phyloP scores from a whole-genome alignment of 2,329 filamentous ascomycete species.

The Penicillium rolfsii region DNA sequence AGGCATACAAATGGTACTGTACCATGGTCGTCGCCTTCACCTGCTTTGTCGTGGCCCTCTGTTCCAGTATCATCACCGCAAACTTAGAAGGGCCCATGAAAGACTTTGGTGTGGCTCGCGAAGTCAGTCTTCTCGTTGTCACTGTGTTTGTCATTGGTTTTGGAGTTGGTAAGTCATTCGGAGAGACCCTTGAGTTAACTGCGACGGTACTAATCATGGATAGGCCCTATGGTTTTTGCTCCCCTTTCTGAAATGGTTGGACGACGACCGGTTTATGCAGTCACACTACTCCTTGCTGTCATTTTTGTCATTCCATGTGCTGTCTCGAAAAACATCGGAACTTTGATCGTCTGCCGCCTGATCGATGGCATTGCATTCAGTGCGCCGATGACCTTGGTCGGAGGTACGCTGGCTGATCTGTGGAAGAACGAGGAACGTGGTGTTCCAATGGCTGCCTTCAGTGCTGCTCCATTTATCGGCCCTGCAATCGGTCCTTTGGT shows the following conservation, averaged over 20 bases:
- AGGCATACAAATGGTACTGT: slow-evolving; percentile 76
- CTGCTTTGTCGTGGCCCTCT: slow-evolving; percentile 74
- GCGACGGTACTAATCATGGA: slow-evolving; percentile 15
- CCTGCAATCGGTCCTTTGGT: slow-evolving; percentile 76
- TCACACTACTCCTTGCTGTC: slow-evolving; percentile 70
- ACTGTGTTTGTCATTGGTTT: slow-evolving; percentile 82
- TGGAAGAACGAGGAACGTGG: slow-evolving; percentile 83
- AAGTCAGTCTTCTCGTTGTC: slow-evolving; percentile 73
- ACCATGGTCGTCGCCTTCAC: slow-evolving; percentile 82
- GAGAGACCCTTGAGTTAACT: background rate
- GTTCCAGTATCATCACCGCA: slow-evolving; percentile 76
- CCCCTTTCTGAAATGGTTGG: slow-evolving; percentile 77
- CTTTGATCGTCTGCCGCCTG: slow-evolving; percentile 73
- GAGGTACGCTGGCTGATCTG: slow-evolving; percentile 80
- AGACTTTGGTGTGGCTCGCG: slow-evolving; percentile 69
- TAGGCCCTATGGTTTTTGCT: slow-evolving; percentile 76
- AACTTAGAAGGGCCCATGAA: slow-evolving; percentile 67
- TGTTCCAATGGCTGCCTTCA: slow-evolving; percentile 85
- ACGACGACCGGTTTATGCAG: slow-evolving; percentile 69
- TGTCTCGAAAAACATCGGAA: slow-evolving; percentile 73
- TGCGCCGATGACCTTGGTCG: slow-evolving; percentile 83
- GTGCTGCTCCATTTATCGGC: slow-evolving; percentile 79
- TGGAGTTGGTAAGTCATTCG: slow-evolving; percentile 62
- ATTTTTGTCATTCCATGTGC: slow-evolving; percentile 82
- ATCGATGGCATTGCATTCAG: slow-evolving; percentile 85